Evolutionary conservation across 495 filamentous ascomycete species (phyloP), one percentile per base, ranked within the genome.

Genomic region (Filosporella fistucella): DNA sequence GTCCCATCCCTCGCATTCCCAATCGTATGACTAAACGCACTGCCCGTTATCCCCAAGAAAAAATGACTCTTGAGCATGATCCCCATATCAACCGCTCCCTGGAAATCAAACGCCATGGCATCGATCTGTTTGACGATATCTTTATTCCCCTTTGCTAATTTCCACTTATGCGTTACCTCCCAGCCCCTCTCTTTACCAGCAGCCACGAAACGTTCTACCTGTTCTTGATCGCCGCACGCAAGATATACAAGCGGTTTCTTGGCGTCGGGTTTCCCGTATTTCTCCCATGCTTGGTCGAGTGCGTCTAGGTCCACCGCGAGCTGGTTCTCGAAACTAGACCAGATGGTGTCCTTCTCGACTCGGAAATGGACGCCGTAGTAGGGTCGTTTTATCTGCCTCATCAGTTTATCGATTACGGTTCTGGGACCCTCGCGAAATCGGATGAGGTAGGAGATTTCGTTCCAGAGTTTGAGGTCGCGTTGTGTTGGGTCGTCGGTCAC

Each of bases 101-200:
- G 54, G 29, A 60, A 60, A 44, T 60, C 57, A 45, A 60, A 60
- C 18, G 57, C 22, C 21, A 60, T 35, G 2, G 37, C 42, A n/a
- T 45, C 38, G 29, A 60, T 44, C 32, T 44, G 53, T 34, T 33
- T 26, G 12, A 42, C 14, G 12, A 38, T 48, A 16, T 44, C 38
- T n/a, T 38, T 21, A 34, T 53, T 39, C 18, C 20, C 37, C 11
- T 42, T 22, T 11, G 37, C 37, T 3, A 60, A 33, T 9, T 25
- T 35, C 52, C 53, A 60, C 38, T 60, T 60, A 40, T 60, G 57
- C 41, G 50, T 54, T 12, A 60, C 57, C 13, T 60, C 53, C 57
- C 57, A 60, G 10, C 57, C 57, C 9, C 51, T 25, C 38, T 37
- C 35, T 22, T 36, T 38, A 11, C 47, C 56, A 14, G 56, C 56